These are phyloP conservation scores for Neostapfia colusana DNA, from an alignment of 176 grass and related monocot species.

Conservation along the genomic window DNA sequence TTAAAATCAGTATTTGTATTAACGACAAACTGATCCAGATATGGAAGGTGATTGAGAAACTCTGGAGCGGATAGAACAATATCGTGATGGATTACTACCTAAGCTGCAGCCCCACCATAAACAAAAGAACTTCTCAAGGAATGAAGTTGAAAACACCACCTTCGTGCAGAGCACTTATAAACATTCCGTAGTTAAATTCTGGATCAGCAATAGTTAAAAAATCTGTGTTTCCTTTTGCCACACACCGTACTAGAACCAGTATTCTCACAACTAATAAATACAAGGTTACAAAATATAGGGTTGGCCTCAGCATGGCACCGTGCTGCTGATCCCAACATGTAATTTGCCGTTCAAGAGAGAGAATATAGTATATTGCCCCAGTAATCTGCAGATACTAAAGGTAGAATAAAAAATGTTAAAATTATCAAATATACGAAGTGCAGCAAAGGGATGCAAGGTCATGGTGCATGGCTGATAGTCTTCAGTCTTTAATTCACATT, in stretches of 20 bases:
- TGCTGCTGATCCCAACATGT: slow-evolving; percentile 80
- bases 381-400: slow-evolving; percentile 55
- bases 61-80: not conserved
- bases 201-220: not conserved
- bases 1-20: slow-evolving; percentile 14
- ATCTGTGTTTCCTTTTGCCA: slow-evolving; percentile 38
- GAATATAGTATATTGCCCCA: slow-evolving; percentile 81
- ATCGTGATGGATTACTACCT: slow-evolving; percentile 47
- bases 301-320: slow-evolving; percentile 37
- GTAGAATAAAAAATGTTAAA: not conserved
- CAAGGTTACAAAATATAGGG: slow-evolving; percentile 26
- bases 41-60: not conserved
- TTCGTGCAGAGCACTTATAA: slow-evolving; percentile 12
- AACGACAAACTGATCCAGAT: not conserved
- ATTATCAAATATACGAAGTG: not conserved
- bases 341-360: slow-evolving; percentile 76
- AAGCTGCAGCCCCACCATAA: slow-evolving; percentile 90
- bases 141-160: slow-evolving; percentile 44
- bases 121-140: slow-evolving; percentile 74
- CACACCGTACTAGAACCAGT: not conserved
- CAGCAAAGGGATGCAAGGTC: not conserved
- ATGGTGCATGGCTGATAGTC: not conserved
- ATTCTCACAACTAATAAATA: slow-evolving; percentile 58
- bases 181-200: slow-evolving; percentile 60
- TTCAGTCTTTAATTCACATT: not conserved